Evolutionary conservation across 2,329 filamentous ascomycete species (phyloP).

Genomic region (Zymoseptoria ardabiliae): DNA sequence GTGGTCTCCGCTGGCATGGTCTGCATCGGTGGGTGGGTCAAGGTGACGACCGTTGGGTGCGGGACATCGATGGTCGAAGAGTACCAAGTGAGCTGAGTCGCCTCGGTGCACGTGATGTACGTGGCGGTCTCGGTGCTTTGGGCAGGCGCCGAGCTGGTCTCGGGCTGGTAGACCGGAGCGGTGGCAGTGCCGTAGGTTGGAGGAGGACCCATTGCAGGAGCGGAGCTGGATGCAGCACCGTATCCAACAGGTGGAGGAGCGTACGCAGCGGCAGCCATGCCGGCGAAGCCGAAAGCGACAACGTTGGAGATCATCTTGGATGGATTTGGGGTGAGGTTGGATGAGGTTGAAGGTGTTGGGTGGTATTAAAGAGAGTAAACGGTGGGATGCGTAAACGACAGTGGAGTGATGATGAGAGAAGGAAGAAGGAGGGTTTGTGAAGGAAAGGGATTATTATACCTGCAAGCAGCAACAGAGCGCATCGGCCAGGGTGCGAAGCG

Average conservation of each 20-base stretch:
- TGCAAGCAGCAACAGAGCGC: neutral
- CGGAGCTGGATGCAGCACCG: slow-evolving; percentile 3
- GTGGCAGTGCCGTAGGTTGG: neutral
- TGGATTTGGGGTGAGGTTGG: neutral
- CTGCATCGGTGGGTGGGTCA: neutral
- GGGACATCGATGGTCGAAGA: neutral
- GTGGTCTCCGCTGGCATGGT: neutral
- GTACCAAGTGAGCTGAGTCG: neutral
- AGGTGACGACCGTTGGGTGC: neutral
- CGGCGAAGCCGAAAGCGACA: slow-evolving; percentile 30
- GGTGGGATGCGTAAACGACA: neutral
- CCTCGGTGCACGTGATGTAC: neutral
- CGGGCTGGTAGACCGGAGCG: neutral
- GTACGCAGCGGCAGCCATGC: slow-evolving; percentile 34
- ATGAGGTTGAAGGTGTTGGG: neutral
- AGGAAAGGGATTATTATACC: neutral
- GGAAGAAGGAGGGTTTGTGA: neutral
- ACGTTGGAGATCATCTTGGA: slow-evolving; percentile 36
- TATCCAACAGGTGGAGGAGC: slow-evolving; percentile 12
- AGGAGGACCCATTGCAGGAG: neutral
- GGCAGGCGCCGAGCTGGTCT: neutral
- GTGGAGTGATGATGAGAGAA: neutral
- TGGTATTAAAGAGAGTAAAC: neutral
- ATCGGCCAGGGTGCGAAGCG: neutral
- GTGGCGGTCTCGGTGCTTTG: neutral